These are phyloP conservation scores for Trichoderma simmonsii DNA, from an alignment of 2,329 filamentous ascomycete species.

Conservation along the genomic window DNA sequence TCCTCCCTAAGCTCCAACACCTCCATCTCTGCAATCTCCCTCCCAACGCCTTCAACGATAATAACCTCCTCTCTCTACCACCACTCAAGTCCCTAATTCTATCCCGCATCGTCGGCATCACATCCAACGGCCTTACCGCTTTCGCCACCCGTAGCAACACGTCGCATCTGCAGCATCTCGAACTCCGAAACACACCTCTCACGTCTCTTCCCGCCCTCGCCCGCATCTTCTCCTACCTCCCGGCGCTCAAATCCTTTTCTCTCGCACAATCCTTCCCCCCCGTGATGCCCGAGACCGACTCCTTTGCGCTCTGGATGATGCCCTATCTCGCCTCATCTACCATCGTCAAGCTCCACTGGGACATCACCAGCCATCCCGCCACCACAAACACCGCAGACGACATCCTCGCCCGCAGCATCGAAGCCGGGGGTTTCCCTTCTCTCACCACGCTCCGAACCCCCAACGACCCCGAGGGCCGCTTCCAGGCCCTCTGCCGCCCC, in stretches of 20 bases:
- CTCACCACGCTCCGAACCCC: constrained; percentile 61
- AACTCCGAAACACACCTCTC: constrained; percentile 55
- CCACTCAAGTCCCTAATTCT: constrained; percentile 54
- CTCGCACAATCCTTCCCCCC: constrained; percentile 56
- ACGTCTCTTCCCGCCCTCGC: constrained; percentile 55
- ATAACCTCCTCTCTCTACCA: constrained; percentile 53
- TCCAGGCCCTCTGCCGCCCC: constrained; percentile 68
- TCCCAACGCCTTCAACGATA: constrained; percentile 54
- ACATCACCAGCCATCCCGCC: constrained; percentile 52
- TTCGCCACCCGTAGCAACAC: constrained; percentile 52
- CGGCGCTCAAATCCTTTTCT: constrained; percentile 46
- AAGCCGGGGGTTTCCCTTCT: constrained; percentile 58
- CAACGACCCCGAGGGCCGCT: constrained; percentile 64
- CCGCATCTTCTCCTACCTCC: constrained; percentile 57
- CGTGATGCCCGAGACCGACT: constrained; percentile 52
- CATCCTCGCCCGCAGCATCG: constrained; percentile 63
- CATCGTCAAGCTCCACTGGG: constrained; percentile 59
- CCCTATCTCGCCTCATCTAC: constrained; percentile 59
- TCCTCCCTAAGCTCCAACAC: constrained; percentile 53
- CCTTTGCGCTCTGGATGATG: constrained; percentile 57
- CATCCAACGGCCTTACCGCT: constrained; percentile 52
- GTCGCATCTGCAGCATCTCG: constrained; percentile 46
- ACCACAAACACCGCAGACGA: constrained; percentile 52
- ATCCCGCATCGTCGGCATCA: constrained; percentile 54
- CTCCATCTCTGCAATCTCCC: constrained; percentile 59